Percentiles rank a stretch among this genome's conserved stretches.
Evolutionary conservation across 73 alveolate species (phyloP).

Genomic region (Paramecium bursaria): DNA sequence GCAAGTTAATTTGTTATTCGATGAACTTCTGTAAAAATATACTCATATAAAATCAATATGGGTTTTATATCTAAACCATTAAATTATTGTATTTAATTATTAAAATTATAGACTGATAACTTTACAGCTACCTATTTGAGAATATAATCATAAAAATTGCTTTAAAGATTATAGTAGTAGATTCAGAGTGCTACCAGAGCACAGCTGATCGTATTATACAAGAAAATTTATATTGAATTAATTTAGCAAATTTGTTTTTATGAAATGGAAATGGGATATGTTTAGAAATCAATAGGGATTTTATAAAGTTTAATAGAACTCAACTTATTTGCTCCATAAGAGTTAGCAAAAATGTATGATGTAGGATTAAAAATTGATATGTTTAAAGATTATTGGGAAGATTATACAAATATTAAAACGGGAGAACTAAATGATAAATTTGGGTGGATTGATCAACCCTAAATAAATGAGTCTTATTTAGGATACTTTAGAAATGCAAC

Average conservation of each 20-base stretch:
- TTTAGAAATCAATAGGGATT: constrained; percentile 27
- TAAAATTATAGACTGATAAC: constrained; percentile 5
- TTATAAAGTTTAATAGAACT: constrained; percentile 37
- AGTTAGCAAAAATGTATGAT: constrained; percentile 22
- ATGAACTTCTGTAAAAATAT: constrained; percentile 25
- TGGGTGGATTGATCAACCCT: constrained; percentile 10
- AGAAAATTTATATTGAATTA: constrained; percentile 46
- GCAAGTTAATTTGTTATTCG: not conserved
- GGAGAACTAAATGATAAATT: constrained; percentile 27
- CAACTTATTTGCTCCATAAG: constrained; percentile 50
- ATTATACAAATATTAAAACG: constrained; percentile 14
- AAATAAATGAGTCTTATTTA: constrained; percentile 17
- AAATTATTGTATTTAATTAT: too few species aligned
- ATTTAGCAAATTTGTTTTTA: constrained; percentile 32
- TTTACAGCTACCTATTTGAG: constrained; percentile 37
- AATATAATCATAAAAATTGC: not conserved
- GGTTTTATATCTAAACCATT: constrained; percentile 26
- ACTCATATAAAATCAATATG: constrained; percentile 35
- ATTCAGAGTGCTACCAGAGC: constrained; percentile 24
- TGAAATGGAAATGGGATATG: constrained; percentile 51
- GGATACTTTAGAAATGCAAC: constrained; percentile 8
- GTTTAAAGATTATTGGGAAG: constrained; percentile 44
- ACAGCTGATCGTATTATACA: not conserved
- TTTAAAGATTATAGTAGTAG: constrained; percentile 1
- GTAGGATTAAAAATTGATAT: not conserved